phyloP scores from a whole-genome alignment of 257 asterid genomes.

The Catharanthus roseus region DNA sequence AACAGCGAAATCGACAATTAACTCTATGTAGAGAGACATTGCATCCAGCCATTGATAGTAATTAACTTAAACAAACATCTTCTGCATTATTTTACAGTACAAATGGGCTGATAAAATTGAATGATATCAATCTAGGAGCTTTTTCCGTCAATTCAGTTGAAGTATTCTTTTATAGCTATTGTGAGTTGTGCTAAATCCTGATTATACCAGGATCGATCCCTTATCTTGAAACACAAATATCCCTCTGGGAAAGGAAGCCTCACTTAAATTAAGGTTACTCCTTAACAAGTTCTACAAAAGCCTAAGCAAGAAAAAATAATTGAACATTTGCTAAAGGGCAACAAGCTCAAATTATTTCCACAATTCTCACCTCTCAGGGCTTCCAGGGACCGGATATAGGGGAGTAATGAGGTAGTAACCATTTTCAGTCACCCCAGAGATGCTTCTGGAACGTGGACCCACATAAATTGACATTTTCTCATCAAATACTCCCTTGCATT shows the following conservation, averaged over 20 bases:
- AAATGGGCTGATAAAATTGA: neutral
- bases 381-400: conserved; percentile 53
- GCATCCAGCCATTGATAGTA: neutral
- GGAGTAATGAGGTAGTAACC: conserved; percentile 88
- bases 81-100: neutral
- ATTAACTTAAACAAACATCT: neutral
- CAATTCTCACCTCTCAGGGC: conserved; percentile 54
- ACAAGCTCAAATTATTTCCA: neutral
- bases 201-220: neutral
- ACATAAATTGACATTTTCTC: conserved; percentile 68
- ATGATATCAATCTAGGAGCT: neutral
- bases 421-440: conserved; percentile 94
- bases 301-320: neutral
- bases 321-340: neutral
- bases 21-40: neutral
- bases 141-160: neutral
- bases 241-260: neutral
- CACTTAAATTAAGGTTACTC: neutral
- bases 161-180: neutral
- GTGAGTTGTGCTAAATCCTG: neutral
- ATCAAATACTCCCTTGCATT: conserved; percentile 71
- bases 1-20: conserved; percentile 6
- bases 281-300: neutral
- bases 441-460: conserved; percentile 97
- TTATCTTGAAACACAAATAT: neutral